phyloP scores from a whole-genome alignment of 2,329 filamentous ascomycete genomes.

The Neonectria punicea region DNA sequence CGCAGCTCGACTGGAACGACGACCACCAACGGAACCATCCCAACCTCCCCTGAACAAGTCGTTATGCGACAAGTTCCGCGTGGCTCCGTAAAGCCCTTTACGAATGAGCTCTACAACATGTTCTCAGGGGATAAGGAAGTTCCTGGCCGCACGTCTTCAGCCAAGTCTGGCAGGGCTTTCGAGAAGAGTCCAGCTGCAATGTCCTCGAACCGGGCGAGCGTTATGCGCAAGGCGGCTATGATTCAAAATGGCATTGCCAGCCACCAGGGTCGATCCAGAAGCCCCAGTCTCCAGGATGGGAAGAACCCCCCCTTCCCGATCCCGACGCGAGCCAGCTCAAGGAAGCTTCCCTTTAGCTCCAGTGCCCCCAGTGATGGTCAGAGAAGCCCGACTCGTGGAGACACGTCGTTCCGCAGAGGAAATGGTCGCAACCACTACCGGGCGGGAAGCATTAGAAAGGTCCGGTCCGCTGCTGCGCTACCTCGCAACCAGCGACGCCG shows the following conservation, averaged over 20 bases:
- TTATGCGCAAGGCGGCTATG: slow-evolving; percentile 81
- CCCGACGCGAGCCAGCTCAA: slow-evolving; percentile 87
- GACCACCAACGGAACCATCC: slow-evolving; percentile 46
- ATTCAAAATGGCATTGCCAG: slow-evolving; percentile 81
- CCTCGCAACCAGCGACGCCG: slow-evolving; percentile 63
- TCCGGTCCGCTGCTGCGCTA: slow-evolving; percentile 83
- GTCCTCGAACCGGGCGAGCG: slow-evolving; percentile 61
- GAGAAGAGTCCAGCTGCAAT: slow-evolving; percentile 52
- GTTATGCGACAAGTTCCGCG: slow-evolving; percentile 43
- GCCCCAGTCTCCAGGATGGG: slow-evolving; percentile 70
- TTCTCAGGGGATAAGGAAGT: slow-evolving; percentile 52
- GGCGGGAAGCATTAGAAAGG: slow-evolving; percentile 78
- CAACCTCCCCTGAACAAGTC: slow-evolving; percentile 57
- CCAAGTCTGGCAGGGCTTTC: slow-evolving; percentile 49
- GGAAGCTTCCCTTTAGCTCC: slow-evolving; percentile 72
- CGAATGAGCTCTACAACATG: slow-evolving; percentile 58
- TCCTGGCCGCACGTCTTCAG: slow-evolving; percentile 30
- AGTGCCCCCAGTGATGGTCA: slow-evolving; percentile 78
- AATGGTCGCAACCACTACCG: slow-evolving; percentile 61
- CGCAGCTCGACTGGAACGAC: slow-evolving; percentile 51
- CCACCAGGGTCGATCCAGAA: slow-evolving; percentile 72
- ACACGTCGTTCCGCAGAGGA: slow-evolving; percentile 66
- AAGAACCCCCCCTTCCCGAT: slow-evolving; percentile 88
- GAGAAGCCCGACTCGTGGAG: slow-evolving; percentile 76
- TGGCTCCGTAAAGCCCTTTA: slow-evolving; percentile 48